A percentile compares a stretch with the other conserved stretches of the same genome.
Evolutionary conservation across 139 green algal species (phyloP).

Genomic region (Eudorina sp.): DNA sequence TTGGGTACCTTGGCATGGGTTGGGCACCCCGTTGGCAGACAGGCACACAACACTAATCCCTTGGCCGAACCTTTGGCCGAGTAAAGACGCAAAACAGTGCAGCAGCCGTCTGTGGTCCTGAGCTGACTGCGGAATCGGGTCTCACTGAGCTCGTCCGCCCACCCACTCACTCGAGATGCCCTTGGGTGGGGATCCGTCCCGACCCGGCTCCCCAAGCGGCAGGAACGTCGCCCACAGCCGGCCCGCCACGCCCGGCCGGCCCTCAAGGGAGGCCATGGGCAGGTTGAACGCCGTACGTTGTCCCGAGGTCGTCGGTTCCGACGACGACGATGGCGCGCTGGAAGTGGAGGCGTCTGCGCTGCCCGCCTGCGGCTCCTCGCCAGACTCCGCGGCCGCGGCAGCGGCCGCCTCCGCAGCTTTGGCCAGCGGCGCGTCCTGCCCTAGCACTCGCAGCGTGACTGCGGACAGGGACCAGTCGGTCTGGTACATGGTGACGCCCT

Average conservation of each 20-base stretch:
- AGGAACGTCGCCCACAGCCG: slow-evolving; percentile 88
- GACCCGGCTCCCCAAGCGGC: slow-evolving; percentile 61
- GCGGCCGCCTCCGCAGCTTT: not conserved
- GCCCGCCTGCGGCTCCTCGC: too few relatives aligned
- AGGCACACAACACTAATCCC: too few relatives aligned
- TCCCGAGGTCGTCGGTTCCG: not conserved
- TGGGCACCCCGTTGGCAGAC: too few relatives aligned
- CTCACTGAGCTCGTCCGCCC: too few relatives aligned
- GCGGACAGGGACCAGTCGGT: slow-evolving; percentile 95
- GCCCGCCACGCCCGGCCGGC: slow-evolving; percentile 64
- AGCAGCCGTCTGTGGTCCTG: too few relatives aligned
- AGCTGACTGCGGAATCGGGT: too few relatives aligned
- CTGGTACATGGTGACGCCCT: slow-evolving; percentile 93
- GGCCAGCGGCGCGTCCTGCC: slow-evolving; percentile 21
- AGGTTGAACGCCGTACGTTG: slow-evolving; percentile 72
- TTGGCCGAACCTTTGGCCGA: too few relatives aligned
- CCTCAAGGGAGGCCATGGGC: slow-evolving; percentile 89
- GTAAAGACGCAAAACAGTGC: too few relatives aligned
- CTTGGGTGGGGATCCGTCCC: slow-evolving; percentile 52
- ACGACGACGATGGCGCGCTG: not conserved
- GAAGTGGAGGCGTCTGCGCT: not conserved
- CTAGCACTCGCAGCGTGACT: slow-evolving; percentile 75
- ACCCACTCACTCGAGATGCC: slow-evolving; percentile 79
- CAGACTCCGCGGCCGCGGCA: not conserved
- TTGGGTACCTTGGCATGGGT: too few relatives aligned